These are phyloP conservation scores for Solanum appendiculatum DNA, from an alignment of 257 asterid genomes.

Conservation along the genomic window DNA sequence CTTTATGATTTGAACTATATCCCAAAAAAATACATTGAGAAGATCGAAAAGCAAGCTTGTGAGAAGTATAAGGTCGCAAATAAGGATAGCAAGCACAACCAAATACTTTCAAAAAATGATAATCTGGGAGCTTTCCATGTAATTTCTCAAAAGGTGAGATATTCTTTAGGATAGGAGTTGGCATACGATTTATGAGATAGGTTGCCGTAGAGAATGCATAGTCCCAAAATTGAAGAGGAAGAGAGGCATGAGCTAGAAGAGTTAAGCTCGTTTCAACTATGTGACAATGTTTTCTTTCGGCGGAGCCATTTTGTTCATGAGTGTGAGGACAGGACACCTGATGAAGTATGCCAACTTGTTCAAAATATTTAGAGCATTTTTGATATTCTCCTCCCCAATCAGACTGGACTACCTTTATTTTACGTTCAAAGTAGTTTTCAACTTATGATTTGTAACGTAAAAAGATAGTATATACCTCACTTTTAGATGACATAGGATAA, in stretches of 20 bases:
- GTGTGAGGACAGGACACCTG: neutral
- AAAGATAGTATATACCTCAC: no score
- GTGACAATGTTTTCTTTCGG: neutral
- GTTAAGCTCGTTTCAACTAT: no score
- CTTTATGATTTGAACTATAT: no score
- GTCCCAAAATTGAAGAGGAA: neutral
- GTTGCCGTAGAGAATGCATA: neutral
- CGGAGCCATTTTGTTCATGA: neutral
- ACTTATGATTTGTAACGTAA: no score
- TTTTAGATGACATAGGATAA: no score
- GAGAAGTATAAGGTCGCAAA: neutral
- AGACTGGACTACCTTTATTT: no score
- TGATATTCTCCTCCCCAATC: no score
- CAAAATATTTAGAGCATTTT: neutral
- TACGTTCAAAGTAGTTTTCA: no score
- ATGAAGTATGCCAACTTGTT: neutral
- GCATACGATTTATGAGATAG: neutral
- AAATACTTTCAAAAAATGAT: neutral
- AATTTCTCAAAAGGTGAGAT: neutral
- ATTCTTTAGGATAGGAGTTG: neutral
- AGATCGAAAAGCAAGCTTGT: neutral
- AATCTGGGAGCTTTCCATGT: neutral
- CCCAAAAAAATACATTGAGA: neutral
- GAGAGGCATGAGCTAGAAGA: neutral
- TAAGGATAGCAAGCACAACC: neutral